Evolutionary conservation across 2,329 filamentous ascomycete species (phyloP).

Genomic region (Colletotrichum navitas): DNA sequence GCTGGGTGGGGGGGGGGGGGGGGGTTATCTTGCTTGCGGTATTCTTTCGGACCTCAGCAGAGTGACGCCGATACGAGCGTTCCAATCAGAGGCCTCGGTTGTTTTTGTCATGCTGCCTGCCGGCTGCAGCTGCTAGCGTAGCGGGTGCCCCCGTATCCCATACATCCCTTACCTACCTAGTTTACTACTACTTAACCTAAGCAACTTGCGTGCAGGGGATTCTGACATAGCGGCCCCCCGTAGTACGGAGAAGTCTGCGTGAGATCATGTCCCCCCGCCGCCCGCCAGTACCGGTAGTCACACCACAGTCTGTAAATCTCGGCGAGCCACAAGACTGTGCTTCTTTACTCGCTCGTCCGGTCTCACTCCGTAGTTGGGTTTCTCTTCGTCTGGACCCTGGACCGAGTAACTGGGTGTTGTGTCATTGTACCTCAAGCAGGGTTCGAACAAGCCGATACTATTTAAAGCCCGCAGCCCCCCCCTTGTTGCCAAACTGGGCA

Average conservation of each 20-base stretch:
- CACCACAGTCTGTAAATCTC: background rate
- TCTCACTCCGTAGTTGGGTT: background rate
- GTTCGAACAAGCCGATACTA: conserved; percentile 15
- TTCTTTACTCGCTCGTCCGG: conserved; percentile 12
- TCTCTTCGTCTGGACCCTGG: conserved; percentile 3
- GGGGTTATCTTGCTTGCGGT: conserved; percentile 2
- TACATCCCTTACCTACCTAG: background rate
- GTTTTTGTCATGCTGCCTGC: conserved; percentile 35
- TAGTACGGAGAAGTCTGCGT: conserved; percentile 22
- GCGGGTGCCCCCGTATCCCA: conserved; percentile 20
- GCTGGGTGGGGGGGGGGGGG: background rate
- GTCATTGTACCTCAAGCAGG: background rate
- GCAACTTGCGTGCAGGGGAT: conserved; percentile 1
- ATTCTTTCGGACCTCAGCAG: background rate
- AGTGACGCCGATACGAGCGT: conserved; percentile 10
- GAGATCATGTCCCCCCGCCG: background rate
- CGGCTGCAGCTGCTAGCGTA: conserved; percentile 27
- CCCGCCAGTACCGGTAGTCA: background rate
- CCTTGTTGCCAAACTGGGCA: conserved; percentile 6
- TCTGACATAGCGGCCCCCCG: conserved; percentile 15
- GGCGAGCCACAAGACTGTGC: background rate
- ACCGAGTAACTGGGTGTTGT: conserved; percentile 14
- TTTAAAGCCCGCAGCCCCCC: conserved; percentile 18
- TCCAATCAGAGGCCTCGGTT: conserved; percentile 15
- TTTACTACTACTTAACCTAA: too few relatives aligned